A percentile compares a stretch with the other conserved stretches of the same genome.
phyloP scores from a whole-genome alignment of 225 moss, liverwort and hornwort species.

The Polytrichum commune region DNA sequence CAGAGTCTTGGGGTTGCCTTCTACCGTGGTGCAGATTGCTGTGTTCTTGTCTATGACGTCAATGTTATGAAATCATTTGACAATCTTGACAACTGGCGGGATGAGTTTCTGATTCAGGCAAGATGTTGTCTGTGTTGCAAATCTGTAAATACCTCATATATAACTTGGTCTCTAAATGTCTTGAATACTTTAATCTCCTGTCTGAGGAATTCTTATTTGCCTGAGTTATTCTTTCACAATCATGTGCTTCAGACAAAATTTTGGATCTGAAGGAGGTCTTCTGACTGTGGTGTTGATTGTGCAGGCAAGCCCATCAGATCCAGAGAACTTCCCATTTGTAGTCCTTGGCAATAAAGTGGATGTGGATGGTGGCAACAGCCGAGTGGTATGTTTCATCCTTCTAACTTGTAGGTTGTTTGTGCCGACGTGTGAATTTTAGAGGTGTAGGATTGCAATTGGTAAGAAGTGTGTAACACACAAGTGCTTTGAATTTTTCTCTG shows the following conservation, averaged over 20 bases:
- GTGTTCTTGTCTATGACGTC: constrained; percentile 94
- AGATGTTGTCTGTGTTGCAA: constrained; percentile 12
- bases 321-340: constrained; percentile 88
- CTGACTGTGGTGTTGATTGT: constrained; percentile 5
- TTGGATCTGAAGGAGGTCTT: background rate
- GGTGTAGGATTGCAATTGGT: background rate
- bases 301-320: constrained; percentile 90
- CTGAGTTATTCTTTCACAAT: background rate
- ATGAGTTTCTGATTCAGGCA: constrained; percentile 93
- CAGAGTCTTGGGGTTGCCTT: constrained; percentile 96
- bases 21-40: constrained; percentile 96
- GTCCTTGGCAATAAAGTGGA: constrained; percentile 95
- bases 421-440: background rate
- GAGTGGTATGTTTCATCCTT: constrained; percentile 54
- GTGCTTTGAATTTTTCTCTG: background rate
- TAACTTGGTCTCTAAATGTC: too few relatives aligned
- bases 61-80: constrained; percentile 98
- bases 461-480: too few relatives aligned
- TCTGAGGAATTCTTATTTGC: background rate
- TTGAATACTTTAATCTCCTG: too few relatives aligned
- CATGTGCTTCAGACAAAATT: too few relatives aligned
- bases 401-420: background rate
- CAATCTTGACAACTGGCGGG: constrained; percentile 95
- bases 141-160: background rate
- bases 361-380: constrained; percentile 90